Conservation (phyloP, 495 filamentous ascomycete species). For the Xylaria palmicola region DNA sequence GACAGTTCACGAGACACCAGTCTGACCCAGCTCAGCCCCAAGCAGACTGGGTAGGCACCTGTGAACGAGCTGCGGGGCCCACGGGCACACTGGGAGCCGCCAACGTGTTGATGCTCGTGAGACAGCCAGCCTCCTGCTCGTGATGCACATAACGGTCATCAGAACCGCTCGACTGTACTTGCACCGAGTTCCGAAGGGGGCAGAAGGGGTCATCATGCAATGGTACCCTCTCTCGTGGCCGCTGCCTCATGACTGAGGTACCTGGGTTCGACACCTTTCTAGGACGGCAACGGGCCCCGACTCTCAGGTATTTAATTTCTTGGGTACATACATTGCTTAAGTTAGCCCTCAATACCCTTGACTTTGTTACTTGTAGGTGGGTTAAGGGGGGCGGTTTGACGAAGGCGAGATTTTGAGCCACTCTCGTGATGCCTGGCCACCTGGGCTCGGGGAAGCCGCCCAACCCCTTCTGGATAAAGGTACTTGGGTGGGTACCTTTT, state of each 20-base stretch:
- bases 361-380: background rate
- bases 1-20: conserved; percentile 6
- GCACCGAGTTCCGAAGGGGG: background rate
- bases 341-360: background rate
- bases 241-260: conserved; percentile 7
- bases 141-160: conserved; percentile 1
- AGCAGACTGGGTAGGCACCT: background rate
- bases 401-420: too few relatives aligned
- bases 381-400: too few relatives aligned
- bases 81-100: background rate
- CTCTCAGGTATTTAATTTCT: background rate
- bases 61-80: background rate
- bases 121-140: conserved; percentile 7
- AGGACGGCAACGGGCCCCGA: background rate
- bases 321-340: background rate
- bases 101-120: background rate
- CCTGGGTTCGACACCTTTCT: background rate
- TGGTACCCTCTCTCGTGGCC: background rate
- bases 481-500: too few relatives aligned
- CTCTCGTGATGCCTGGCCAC: too few relatives aligned
- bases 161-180: background rate
- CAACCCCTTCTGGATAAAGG: too few relatives aligned
- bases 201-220: background rate
- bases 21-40: conserved; percentile 3
- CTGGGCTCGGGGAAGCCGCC: too few relatives aligned